Percentiles rank a stretch among this genome's conserved stretches.
Conservation (phyloP, 2,329 filamentous ascomycete genomes). For the Xylaria sp. region DNA sequence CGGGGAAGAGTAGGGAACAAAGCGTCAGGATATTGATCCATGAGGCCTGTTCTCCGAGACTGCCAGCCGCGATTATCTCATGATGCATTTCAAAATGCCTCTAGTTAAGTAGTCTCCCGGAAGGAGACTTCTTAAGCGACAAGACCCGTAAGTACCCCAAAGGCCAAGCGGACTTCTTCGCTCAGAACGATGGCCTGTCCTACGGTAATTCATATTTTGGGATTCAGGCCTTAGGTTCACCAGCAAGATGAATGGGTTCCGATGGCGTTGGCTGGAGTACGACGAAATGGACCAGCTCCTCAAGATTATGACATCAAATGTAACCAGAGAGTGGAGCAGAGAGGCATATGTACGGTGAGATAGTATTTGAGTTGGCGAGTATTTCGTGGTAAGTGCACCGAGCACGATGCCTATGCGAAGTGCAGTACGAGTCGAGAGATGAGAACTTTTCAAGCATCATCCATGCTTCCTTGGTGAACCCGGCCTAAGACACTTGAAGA, state of each 20-base stretch:
- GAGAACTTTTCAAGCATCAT: slow-evolving; percentile 1
- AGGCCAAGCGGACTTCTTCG: neutral
- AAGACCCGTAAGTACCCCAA: neutral
- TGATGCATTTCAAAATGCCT: neutral
- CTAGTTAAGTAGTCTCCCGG: neutral
- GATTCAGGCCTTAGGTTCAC: neutral
- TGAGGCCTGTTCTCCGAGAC: neutral
- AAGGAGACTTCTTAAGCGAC: neutral
- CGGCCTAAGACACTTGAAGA: neutral
- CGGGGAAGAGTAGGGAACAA: slow-evolving; percentile 2
- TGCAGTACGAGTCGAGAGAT: slow-evolving; percentile 1
- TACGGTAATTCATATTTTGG: neutral
- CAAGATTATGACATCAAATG: neutral
- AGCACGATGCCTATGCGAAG: slow-evolving; percentile 3
- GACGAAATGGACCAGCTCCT: slow-evolving; percentile 1
- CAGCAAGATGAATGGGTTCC: slow-evolving; percentile 4
- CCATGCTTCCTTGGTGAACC: neutral
- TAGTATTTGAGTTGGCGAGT: too few relatives aligned
- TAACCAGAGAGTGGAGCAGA: neutral
- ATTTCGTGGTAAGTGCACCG: neutral
- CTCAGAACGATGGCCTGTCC: neutral
- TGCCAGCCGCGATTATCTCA: neutral
- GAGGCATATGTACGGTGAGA: too few relatives aligned
- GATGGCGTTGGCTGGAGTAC: neutral
- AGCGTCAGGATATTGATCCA: neutral